Evolutionary conservation across 2,329 filamentous ascomycete genomes (phyloP).

Genomic region (Epichloe gansuensis): DNA sequence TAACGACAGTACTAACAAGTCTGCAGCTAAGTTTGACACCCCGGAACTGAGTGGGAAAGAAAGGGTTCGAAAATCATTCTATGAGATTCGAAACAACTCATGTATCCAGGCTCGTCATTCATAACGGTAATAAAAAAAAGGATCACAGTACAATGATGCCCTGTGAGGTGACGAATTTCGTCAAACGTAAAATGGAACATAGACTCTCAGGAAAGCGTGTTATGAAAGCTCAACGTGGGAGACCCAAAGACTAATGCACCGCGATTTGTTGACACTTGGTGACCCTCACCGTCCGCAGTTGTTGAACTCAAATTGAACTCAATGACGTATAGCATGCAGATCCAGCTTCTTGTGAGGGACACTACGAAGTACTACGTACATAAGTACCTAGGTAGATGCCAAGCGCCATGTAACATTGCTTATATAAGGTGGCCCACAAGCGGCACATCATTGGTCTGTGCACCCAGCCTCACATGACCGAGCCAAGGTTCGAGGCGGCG

Average conservation of each 20-base stretch:
- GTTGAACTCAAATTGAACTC: not conserved
- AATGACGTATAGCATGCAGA: not conserved
- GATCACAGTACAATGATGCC: not conserved
- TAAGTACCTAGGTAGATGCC: too few relatives aligned
- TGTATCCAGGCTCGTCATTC: not conserved
- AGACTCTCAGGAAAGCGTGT: not conserved
- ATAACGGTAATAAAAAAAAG: not conserved
- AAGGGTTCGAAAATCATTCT: not conserved
- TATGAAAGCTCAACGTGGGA: too few relatives aligned
- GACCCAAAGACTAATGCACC: too few relatives aligned
- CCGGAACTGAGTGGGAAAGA: not conserved
- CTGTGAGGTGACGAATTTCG: not conserved
- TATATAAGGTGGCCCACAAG: slow-evolving; percentile 2
- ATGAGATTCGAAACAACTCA: not conserved
- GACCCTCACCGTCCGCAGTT: not conserved
- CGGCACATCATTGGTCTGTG: slow-evolving; percentile 13
- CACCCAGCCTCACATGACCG: slow-evolving; percentile 21
- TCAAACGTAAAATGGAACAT: not conserved
- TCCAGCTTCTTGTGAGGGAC: not conserved
- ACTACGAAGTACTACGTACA: too few relatives aligned
- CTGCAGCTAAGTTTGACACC: not conserved
- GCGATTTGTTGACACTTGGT: not conserved
- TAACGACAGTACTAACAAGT: not conserved
- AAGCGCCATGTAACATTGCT: not conserved
- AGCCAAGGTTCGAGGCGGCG: slow-evolving; percentile 8